phyloP scores from a whole-genome alignment of 1,284 basidiomycete genomes.

The Cryptococcus sp. region DNA sequence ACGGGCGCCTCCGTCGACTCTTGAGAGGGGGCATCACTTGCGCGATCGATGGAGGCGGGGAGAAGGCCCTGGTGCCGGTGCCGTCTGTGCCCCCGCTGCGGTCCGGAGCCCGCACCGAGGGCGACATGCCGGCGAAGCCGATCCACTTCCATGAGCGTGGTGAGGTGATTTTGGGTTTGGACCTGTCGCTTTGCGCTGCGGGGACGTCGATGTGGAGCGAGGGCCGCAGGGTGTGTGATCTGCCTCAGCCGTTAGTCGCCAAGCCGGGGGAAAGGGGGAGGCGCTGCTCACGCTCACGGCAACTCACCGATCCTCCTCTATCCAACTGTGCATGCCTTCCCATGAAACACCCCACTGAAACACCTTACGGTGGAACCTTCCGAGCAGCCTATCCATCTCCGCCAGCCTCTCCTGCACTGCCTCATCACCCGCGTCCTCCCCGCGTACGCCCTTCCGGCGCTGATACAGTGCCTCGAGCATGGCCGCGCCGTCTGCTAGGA shows the following conservation, averaged over 20 bases:
- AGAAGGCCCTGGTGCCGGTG: too few species aligned
- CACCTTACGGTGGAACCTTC: not conserved
- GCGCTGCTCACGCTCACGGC: too few species aligned
- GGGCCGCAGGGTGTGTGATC: not conserved
- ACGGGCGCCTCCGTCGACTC: too few species aligned
- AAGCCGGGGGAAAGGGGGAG: too few species aligned
- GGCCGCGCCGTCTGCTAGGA: conserved; percentile 24
- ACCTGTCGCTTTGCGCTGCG: conserved; percentile 5
- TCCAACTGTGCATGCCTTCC: not conserved
- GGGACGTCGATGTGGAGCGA: conserved; percentile 7
- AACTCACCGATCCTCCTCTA: not conserved
- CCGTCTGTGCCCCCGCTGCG: not conserved
- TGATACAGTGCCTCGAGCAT: conserved; percentile 27
- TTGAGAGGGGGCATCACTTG: too few species aligned
- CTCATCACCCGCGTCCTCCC: conserved; percentile 2
- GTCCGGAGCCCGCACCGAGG: not conserved
- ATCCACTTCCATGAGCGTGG: conserved; percentile 4
- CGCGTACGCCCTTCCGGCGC: conserved; percentile 9
- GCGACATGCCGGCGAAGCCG: conserved; percentile 7
- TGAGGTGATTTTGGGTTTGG: not conserved
- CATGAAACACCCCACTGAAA: not conserved
- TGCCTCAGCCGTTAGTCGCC: not conserved
- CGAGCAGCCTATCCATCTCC: not conserved
- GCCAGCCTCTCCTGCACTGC: not conserved
- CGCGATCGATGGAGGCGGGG: too few species aligned